Percentiles rank a stretch among this genome's conserved stretches.
Evolutionary conservation across 2,329 filamentous ascomycete species (phyloP).

Genomic region (Colletotrichum sublineola): DNA sequence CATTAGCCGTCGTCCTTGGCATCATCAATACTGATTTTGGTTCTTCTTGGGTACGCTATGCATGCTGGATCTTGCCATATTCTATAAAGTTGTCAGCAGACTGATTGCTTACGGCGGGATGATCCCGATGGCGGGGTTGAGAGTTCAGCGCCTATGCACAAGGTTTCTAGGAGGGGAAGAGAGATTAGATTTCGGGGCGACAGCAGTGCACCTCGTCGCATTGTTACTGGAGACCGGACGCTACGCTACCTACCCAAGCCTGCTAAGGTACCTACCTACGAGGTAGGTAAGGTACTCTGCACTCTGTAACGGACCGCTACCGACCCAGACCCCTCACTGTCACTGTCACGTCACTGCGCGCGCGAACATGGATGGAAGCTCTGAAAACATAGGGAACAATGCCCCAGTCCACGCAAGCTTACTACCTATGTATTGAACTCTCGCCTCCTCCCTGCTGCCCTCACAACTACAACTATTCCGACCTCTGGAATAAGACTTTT

Average conservation of each 20-base stretch:
- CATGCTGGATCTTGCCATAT: neutral
- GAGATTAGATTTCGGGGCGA: neutral
- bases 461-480: neutral
- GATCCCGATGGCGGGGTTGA: conserved; percentile 29
- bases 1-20: conserved; percentile 12
- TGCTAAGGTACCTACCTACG: no score
- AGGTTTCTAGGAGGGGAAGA: conserved; percentile 14
- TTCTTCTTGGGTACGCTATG: neutral
- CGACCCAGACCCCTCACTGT: neutral
- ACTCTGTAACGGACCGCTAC: neutral
- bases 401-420: conserved; percentile 17
- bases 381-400: conserved; percentile 5
- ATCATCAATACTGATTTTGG: conserved; percentile 32
- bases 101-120: conserved; percentile 20
- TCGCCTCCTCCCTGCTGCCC: neutral
- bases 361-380: neutral
- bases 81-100: neutral
- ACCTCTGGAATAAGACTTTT: neutral
- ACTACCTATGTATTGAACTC: neutral
- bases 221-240: neutral
- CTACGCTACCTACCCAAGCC: neutral
- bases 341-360: neutral
- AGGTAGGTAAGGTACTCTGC: no score
- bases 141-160: conserved; percentile 23
- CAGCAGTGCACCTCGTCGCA: neutral